A percentile compares a stretch with the other conserved stretches of the same genome.
Evolutionary conservation across 352 stramenopile species (phyloP).

Genomic region (Globisporangium yorkense): DNA sequence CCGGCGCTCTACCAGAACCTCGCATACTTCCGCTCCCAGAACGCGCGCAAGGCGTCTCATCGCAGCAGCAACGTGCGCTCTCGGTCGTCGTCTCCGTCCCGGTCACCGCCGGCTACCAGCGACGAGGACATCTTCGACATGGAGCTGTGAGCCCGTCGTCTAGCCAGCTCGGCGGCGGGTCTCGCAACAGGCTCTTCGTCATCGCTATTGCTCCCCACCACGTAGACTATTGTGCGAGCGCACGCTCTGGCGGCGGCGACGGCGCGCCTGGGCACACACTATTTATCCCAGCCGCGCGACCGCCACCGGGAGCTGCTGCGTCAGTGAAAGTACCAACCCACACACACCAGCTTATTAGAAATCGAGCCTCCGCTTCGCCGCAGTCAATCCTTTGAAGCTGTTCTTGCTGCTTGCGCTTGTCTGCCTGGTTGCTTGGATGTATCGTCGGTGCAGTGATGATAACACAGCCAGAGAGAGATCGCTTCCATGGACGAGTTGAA

Average conservation of each 20-base stretch:
- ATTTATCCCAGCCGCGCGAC: neutral
- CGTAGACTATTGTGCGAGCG: neutral
- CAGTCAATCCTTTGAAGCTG: neutral
- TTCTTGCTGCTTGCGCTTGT: too few species aligned
- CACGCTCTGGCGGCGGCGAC: neutral
- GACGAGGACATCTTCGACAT: slow-evolving; percentile 69
- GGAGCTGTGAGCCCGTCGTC: slow-evolving; percentile 34
- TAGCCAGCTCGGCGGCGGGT: too few species aligned
- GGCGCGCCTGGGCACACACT: neutral
- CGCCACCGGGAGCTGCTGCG: neutral
- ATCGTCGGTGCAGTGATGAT: too few species aligned
- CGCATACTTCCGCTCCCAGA: slow-evolving; percentile 59
- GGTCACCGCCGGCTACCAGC: neutral
- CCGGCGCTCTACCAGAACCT: slow-evolving; percentile 59
- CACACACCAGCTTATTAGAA: neutral
- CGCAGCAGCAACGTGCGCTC: slow-evolving; percentile 3
- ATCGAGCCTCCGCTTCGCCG: neutral
- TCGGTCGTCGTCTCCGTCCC: slow-evolving; percentile 6
- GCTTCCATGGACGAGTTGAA: too few species aligned
- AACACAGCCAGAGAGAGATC: too few species aligned
- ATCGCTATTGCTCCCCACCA: too few species aligned
- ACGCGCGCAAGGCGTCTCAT: slow-evolving; percentile 15
- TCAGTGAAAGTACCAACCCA: neutral
- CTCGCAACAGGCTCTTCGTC: too few species aligned
- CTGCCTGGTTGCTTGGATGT: too few species aligned